These are phyloP conservation scores for Ogataea trehaloabstinens DNA, from an alignment of 805 yeast genomes.

Conservation along the genomic window DNA sequence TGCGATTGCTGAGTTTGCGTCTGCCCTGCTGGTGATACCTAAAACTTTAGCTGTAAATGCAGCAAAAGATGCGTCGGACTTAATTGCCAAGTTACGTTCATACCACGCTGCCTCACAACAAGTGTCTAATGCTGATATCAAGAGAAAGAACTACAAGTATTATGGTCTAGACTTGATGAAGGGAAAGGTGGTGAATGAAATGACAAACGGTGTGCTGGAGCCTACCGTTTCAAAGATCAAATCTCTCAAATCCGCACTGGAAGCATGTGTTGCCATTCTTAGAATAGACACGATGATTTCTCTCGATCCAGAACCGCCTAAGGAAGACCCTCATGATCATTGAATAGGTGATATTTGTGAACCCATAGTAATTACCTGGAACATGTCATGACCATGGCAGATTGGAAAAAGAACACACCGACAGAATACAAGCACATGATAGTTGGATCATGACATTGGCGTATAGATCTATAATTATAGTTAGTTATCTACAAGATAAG, in stretches of 20 bases:
- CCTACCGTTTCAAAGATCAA: slow-evolving; percentile 93
- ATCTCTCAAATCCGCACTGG: slow-evolving; percentile 91
- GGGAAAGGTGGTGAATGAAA: slow-evolving; percentile 89
- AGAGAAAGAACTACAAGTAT: slow-evolving; percentile 81
- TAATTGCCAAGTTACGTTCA: slow-evolving; percentile 92
- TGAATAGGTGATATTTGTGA: no score
- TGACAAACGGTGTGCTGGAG: slow-evolving; percentile 84
- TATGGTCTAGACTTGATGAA: slow-evolving; percentile 90
- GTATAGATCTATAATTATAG: no score
- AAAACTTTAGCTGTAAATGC: slow-evolving; percentile 96
- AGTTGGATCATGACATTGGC: no score
- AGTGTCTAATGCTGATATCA: slow-evolving; percentile 77
- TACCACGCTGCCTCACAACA: slow-evolving; percentile 94
- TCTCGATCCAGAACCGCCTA: slow-evolving; percentile 92
- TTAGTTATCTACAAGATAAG: no score
- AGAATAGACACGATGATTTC: slow-evolving; percentile 98
- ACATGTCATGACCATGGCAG: slow-evolving; percentile 10
- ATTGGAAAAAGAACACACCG: slow-evolving; percentile 1
- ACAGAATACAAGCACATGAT: no score
- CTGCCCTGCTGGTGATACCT: slow-evolving; percentile 85
- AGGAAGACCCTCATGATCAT: slow-evolving; percentile 90
- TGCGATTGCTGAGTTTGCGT: slow-evolving; percentile 97
- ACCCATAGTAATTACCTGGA: slow-evolving; percentile 6
- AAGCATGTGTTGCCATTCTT: slow-evolving; percentile 95
- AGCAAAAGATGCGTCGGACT: slow-evolving; percentile 93